A percentile compares a stretch with the other conserved stretches of the same genome.
Conservation (phyloP, 1,284 basidiomycete species). For the Apiotrichum sp. region DNA sequence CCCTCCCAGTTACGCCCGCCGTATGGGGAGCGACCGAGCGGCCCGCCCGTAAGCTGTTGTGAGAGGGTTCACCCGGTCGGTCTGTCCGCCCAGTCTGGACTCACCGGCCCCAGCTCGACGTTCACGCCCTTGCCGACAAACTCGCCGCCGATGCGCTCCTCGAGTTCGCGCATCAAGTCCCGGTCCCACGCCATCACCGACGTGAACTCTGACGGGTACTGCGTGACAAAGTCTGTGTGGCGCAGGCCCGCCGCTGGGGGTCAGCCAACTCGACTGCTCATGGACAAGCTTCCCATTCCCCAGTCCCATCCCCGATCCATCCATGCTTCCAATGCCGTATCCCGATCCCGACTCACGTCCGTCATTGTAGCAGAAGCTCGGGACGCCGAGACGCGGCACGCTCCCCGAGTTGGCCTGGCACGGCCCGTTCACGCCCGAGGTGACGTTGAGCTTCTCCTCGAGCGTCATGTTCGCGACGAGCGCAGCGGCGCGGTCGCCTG, state of each 20-base stretch:
- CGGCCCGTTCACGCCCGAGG: conserved; percentile 46
- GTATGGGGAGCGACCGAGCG: conserved; percentile 45
- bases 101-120: conserved; percentile 39
- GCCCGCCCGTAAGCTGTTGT: conserved; percentile 45
- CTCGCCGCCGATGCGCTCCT: conserved; percentile 49
- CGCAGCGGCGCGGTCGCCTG: conserved; percentile 39
- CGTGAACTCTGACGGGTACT: conserved; percentile 50
- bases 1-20: conserved; percentile 49
- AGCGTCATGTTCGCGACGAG: conserved; percentile 48
- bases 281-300: too few species aligned
- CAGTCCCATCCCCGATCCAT: too few species aligned
- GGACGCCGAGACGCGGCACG: conserved; percentile 48
- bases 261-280: neutral
- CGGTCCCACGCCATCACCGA: conserved; percentile 50
- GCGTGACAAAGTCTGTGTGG: conserved; percentile 44
- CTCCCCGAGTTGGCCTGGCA: conserved; percentile 59
- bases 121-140: conserved; percentile 47
- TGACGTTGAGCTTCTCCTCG: conserved; percentile 48
- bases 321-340: too few species aligned
- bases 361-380: conserved; percentile 61
- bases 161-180: conserved; percentile 47
- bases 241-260: conserved; percentile 50
- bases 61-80: neutral
- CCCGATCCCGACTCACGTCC: conserved; percentile 45
- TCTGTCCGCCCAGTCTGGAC: neutral